Conservation (phyloP, 805 yeast genomes). For the Danielia reshetovae region DNA sequence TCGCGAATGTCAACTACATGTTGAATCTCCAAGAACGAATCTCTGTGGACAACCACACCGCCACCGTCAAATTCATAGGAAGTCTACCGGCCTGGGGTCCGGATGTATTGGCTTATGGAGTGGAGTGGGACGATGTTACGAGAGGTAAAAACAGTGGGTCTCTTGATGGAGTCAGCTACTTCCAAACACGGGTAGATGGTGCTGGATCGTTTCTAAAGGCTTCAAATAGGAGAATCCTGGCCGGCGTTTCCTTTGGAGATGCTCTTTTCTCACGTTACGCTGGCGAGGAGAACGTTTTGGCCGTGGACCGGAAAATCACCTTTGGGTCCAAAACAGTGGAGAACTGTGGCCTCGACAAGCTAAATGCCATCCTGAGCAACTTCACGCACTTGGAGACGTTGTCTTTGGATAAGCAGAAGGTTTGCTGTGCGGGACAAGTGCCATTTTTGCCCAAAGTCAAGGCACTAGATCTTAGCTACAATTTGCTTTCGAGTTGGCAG, state of each 20-base stretch:
- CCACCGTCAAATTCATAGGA: slow-evolving; percentile 66
- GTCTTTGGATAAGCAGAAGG: slow-evolving; percentile 44
- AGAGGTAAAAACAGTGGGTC: slow-evolving; percentile 76
- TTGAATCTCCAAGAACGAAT: slow-evolving; percentile 11
- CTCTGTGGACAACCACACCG: slow-evolving; percentile 42
- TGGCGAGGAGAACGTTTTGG: slow-evolving; percentile 15
- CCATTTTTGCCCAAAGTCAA: slow-evolving; percentile 1
- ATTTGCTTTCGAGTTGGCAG: slow-evolving; percentile 10
- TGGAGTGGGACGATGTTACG: slow-evolving; percentile 76
- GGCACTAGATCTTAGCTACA: slow-evolving; percentile 13
- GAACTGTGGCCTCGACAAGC: slow-evolving; percentile 60
- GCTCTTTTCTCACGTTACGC: slow-evolving; percentile 54
- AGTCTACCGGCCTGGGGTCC: slow-evolving; percentile 57
- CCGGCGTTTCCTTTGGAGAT: slow-evolving; percentile 32
- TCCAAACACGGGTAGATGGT: slow-evolving; percentile 32
- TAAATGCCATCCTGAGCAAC: slow-evolving; percentile 46
- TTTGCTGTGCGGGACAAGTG: slow-evolving; percentile 17
- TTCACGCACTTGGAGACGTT: slow-evolving; percentile 42
- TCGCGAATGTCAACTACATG: background rate
- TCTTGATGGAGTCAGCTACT: slow-evolving; percentile 52
- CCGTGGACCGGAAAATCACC: slow-evolving; percentile 25
- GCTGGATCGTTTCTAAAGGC: slow-evolving; percentile 65
- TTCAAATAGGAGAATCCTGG: slow-evolving; percentile 29
- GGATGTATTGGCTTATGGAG: slow-evolving; percentile 53
- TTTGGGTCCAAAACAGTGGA: slow-evolving; percentile 60